A percentile compares a stretch with the other conserved stretches of the same genome.
Evolutionary conservation across 495 filamentous ascomycete genomes (phyloP).

Genomic region (Talaromyces wortmannii): DNA sequence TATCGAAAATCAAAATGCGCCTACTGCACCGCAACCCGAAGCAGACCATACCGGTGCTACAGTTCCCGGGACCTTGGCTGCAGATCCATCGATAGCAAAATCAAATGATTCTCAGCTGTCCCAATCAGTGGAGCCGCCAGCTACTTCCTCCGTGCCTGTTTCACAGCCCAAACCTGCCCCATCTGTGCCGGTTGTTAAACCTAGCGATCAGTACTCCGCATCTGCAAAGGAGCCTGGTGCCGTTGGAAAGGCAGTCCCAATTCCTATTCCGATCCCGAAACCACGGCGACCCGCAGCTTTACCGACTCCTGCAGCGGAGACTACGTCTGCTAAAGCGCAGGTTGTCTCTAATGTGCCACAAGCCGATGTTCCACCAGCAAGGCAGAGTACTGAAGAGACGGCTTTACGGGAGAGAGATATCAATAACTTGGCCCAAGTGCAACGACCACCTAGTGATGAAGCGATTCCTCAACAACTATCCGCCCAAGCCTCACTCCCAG

Average conservation of each 20-base stretch:
- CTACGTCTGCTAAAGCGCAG: neutral
- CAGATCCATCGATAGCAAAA: neutral
- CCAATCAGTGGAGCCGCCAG: neutral
- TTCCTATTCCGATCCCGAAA: conserved; percentile 18
- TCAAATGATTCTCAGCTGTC: neutral
- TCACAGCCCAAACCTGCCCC: neutral
- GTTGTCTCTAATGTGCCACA: neutral
- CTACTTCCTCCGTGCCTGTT: neutral
- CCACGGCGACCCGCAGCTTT: neutral
- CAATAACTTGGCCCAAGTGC: neutral
- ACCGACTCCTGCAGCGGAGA: neutral
- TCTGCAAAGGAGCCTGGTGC: neutral
- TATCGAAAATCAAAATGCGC: conserved; percentile 11
- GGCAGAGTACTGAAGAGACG: neutral
- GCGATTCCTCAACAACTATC: too few relatives aligned
- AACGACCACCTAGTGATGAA: too few relatives aligned
- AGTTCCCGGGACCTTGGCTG: neutral
- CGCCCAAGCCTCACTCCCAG: too few relatives aligned
- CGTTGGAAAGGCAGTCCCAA: conserved; percentile 16
- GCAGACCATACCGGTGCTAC: neutral
- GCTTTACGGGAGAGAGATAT: neutral
- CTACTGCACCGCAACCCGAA: conserved; percentile 1
- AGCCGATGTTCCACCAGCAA: neutral
- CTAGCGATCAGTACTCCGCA: neutral
- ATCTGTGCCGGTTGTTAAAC: neutral